Base-by-base conservation (phyloP, 768 basidiomycete genomes). In the Jaapia argillacea region DNA sequence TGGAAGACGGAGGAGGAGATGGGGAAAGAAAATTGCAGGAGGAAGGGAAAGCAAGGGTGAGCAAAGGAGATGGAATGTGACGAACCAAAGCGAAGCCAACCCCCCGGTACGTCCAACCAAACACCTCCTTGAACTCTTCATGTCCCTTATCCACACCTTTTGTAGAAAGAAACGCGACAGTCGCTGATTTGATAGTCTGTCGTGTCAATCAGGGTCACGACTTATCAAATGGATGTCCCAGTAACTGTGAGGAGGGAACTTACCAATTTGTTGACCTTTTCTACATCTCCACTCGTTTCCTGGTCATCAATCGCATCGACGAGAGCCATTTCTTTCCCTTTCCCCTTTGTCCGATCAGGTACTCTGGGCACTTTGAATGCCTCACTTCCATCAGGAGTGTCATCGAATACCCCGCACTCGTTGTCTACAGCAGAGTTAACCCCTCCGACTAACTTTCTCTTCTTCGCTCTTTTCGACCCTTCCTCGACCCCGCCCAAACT, bases 21-120 rank as follows among this genome's bases (percentile, higher is more conserved):
- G n/a, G n/a, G n/a, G n/a, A n/a, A n/a, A n/a, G n/a, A n/a, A n/a
- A n/a, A n/a, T n/a, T n/a, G n/a, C n/a, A n/a, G n/a, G n/a, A n/a
- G n/a, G n/a, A n/a, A n/a, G n/a, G n/a, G n/a, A n/a, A n/a, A n/a
- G n/a, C n/a, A n/a, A n/a, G n/a, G n/a, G n/a, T n/a, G n/a, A n/a
- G n/a, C n/a, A n/a, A n/a, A n/a, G n/a, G n/a, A n/a, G n/a, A n/a
- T n/a, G n/a, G n/a, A n/a, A n/a, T n/a, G n/a, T n/a, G n/a, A 42
- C 54, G 14, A 20, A 55, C 54, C 43, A 55, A 16, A 28, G 54
- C 54, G 46, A 55, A 56, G 25, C 45, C 54, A 7, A 54, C 44
- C 22, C 54, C 54, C 13, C 46, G 54, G 28, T 50, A 48, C 14
- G 51, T 42, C 22, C 46, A 49, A 1, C 48, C 46, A 45, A 56